Percentiles rank a stretch among this genome's conserved stretches.
phyloP scores from a whole-genome alignment of 2,329 filamentous ascomycete species.

The Aspergillus brasiliensis region DNA sequence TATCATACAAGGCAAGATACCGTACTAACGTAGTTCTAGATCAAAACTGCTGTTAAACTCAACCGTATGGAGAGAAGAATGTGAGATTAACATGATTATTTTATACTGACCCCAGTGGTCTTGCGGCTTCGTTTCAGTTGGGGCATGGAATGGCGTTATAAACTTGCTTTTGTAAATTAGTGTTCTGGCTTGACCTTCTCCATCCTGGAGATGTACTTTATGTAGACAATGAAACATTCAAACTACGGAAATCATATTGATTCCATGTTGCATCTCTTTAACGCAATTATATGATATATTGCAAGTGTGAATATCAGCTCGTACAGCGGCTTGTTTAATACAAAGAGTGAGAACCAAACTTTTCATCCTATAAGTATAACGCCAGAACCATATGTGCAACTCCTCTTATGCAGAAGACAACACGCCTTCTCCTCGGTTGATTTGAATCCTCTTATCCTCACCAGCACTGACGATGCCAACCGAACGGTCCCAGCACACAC shows the following conservation, averaged over 20 bases:
- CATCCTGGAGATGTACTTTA: constrained; percentile 23
- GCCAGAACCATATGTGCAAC: constrained; percentile 33
- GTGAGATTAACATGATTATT: constrained; percentile 20
- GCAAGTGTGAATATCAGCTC: constrained; percentile 4
- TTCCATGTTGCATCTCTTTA: constrained; percentile 9
- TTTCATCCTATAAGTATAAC: constrained; percentile 34
- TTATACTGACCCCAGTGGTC: constrained; percentile 24
- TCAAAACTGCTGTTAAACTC: constrained; percentile 59
- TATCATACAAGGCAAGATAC: background rate
- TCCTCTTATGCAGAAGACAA: constrained; percentile 34
- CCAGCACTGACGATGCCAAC: constrained; percentile 89
- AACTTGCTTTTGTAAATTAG: constrained; percentile 17
- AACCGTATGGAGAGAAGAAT: constrained; percentile 60
- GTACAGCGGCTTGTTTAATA: constrained; percentile 7
- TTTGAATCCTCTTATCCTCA: constrained; percentile 92
- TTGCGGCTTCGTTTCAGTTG: constrained; percentile 24
- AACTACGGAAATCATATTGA: background rate
- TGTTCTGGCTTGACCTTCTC: constrained; percentile 12
- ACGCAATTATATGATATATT: constrained; percentile 3
- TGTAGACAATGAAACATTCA: constrained; percentile 10
- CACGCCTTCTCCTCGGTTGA: constrained; percentile 69
- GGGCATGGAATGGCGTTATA: constrained; percentile 24
- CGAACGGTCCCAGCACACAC: constrained; percentile 79
- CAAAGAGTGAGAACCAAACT: constrained; percentile 24
- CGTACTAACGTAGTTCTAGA: constrained; percentile 45